Percentiles rank a stretch among this genome's conserved stretches.
Conservation (phyloP, 345 rosid genomes). For the Hibiscus tridactylites region DNA sequence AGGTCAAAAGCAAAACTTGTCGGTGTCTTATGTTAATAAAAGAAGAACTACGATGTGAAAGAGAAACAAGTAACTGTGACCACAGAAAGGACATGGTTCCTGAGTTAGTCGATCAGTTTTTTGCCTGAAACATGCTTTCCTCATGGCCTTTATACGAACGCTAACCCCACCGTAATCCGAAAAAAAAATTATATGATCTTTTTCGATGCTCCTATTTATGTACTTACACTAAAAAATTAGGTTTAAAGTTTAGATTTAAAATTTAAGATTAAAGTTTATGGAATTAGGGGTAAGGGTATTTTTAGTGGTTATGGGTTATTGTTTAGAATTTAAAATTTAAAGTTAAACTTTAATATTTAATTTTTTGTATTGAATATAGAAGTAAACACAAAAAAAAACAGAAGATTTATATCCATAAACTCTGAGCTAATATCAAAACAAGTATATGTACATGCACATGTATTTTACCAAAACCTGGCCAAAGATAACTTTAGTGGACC, state of each 20-base stretch:
- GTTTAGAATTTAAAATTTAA: no score
- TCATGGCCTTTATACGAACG: not conserved
- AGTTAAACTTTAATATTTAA: no score
- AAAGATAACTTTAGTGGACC: constrained; percentile 4
- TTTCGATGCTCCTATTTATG: no score
- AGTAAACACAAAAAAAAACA: no score
- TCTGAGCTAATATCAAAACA: constrained; percentile 5
- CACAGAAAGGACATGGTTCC: constrained; percentile 7
- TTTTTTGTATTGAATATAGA: no score
- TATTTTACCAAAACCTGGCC: not conserved
- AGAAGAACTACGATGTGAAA: not conserved
- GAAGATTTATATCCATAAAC: no score
- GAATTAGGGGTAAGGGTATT: no score
- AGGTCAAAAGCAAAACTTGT: constrained; percentile 2
- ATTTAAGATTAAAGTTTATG: no score
- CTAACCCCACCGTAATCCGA: constrained; percentile 13
- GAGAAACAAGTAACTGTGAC: not conserved
- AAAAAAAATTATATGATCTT: no score
- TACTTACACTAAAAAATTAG: no score
- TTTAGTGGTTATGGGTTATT: no score
- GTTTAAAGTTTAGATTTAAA: no score
- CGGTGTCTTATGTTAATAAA: not conserved
- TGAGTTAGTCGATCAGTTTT: not conserved
- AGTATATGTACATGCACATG: not conserved
- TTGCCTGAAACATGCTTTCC: not conserved